Evolutionary conservation across 1,139 yeast genomes (phyloP).

Genomic region (Blastobotrys ciferrii): DNA sequence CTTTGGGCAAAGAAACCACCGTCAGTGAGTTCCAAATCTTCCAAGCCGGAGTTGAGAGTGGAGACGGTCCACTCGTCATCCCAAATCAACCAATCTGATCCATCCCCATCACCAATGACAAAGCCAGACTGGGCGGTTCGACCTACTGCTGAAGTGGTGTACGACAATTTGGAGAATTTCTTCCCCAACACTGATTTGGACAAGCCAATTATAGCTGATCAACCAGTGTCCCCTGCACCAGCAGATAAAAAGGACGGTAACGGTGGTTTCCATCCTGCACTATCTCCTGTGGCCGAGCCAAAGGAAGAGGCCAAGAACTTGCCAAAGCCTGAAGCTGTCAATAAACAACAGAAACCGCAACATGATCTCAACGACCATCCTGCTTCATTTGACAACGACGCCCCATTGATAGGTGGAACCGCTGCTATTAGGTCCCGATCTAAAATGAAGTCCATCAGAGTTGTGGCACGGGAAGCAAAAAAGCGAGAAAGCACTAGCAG

Average conservation of each 20-base stretch:
- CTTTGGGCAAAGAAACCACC: slow-evolving; percentile 58
- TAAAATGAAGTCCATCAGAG: slow-evolving; percentile 83
- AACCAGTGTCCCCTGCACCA: slow-evolving; percentile 48
- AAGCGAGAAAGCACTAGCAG: slow-evolving; percentile 6
- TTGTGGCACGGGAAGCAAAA: slow-evolving; percentile 85
- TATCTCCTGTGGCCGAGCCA: slow-evolving; percentile 32
- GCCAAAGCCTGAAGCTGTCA: neutral
- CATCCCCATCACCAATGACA: slow-evolving; percentile 32
- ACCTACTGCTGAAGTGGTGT: slow-evolving; percentile 93
- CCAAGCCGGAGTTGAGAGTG: slow-evolving; percentile 24
- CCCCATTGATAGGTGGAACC: slow-evolving; percentile 1
- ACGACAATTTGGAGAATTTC: slow-evolving; percentile 84
- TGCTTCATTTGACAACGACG: slow-evolving; percentile 4
- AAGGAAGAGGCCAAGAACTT: slow-evolving; percentile 16
- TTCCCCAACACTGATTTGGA: slow-evolving; percentile 93
- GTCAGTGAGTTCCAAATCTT: neutral
- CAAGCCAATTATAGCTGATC: slow-evolving; percentile 81
- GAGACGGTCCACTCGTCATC: slow-evolving; percentile 22
- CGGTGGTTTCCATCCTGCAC: slow-evolving; percentile 18
- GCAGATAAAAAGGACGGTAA: slow-evolving; percentile 1
- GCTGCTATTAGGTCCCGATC: slow-evolving; percentile 23
- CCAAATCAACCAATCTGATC: slow-evolving; percentile 19
- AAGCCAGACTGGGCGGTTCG: slow-evolving; percentile 55
- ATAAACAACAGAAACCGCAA: neutral
- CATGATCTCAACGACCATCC: slow-evolving; percentile 9